A percentile compares a stretch with the other conserved stretches of the same genome.
These are phyloP conservation scores for Coniferiporia sulphurascens DNA, from an alignment of 1,284 basidiomycete genomes.

Conservation along the genomic window DNA sequence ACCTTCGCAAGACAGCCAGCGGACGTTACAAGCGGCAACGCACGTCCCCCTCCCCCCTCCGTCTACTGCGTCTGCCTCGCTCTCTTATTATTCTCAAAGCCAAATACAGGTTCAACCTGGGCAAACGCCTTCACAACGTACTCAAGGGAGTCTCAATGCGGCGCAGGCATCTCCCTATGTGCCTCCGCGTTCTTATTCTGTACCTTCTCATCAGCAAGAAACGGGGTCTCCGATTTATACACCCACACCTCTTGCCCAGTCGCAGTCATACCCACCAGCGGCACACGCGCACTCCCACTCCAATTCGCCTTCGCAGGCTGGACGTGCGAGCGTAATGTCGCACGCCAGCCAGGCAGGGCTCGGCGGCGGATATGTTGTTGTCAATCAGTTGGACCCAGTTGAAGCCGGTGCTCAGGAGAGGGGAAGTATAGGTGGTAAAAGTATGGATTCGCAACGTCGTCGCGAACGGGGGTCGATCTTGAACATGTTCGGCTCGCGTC, in stretches of 20 bases:
- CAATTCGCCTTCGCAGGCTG: constrained; percentile 26
- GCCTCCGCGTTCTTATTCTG: not conserved
- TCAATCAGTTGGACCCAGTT: not conserved
- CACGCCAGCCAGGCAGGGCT: not conserved
- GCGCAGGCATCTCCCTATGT: not conserved
- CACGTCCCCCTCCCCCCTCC: constrained; percentile 5
- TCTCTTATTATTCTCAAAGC: constrained; percentile 1
- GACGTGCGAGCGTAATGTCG: not conserved
- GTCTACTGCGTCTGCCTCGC: constrained; percentile 1
- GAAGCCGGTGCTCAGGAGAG: not conserved
- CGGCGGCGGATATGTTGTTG: constrained; percentile 11
- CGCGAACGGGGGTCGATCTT: not conserved
- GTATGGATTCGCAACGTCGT: not conserved
- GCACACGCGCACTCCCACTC: constrained; percentile 31
- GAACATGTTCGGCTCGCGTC: not conserved
- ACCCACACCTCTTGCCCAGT: not conserved
- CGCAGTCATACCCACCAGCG: constrained; percentile 14
- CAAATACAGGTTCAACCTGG: not conserved
- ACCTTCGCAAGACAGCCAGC: not conserved
- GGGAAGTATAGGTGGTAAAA: not conserved
- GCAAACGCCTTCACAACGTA: not conserved
- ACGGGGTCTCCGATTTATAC: not conserved
- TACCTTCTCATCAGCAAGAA: not conserved
- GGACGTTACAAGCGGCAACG: not conserved
- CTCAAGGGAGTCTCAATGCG: not conserved